Conservation (phyloP, 1,284 basidiomycete genomes). For the Pascua sp. region DNA sequence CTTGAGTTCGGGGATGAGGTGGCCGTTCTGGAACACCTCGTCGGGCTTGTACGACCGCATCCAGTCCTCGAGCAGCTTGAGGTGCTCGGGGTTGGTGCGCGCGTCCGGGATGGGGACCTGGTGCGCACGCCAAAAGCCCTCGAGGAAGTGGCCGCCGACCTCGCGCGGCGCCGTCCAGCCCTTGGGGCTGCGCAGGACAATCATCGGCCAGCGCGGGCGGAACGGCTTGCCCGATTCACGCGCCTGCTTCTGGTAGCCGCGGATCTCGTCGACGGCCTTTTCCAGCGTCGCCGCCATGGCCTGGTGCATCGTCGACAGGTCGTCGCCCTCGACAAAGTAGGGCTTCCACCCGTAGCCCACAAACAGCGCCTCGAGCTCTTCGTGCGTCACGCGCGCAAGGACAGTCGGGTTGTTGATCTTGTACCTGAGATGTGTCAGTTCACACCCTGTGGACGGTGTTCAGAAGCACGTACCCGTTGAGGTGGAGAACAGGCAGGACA, state of each 20-base stretch:
- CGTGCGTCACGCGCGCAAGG: slow-evolving; percentile 76
- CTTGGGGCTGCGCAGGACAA: slow-evolving; percentile 79
- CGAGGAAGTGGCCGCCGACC: slow-evolving; percentile 65
- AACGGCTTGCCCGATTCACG: slow-evolving; percentile 72
- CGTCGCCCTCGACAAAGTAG: slow-evolving; percentile 62
- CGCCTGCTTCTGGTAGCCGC: slow-evolving; percentile 71
- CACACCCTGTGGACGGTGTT: background rate
- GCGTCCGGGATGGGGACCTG: slow-evolving; percentile 71
- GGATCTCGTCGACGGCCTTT: slow-evolving; percentile 74
- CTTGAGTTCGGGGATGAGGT: slow-evolving; percentile 55
- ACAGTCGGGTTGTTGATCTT: slow-evolving; percentile 79
- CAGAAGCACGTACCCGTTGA: slow-evolving; percentile 55
- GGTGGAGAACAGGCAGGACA: slow-evolving; percentile 79
- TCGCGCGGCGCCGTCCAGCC: slow-evolving; percentile 67
- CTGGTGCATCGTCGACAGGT: slow-evolving; percentile 41
- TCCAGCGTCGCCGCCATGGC: slow-evolving; percentile 72
- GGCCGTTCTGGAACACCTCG: slow-evolving; percentile 57
- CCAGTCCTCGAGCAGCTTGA: slow-evolving; percentile 65
- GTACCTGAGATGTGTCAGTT: no score
- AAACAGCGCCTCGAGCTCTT: slow-evolving; percentile 57
- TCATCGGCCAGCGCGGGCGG: slow-evolving; percentile 78
- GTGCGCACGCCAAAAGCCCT: slow-evolving; percentile 61
- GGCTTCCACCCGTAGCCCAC: slow-evolving; percentile 80
- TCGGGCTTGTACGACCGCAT: slow-evolving; percentile 62
- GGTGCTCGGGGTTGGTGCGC: slow-evolving; percentile 62